Evolutionary conservation across 805 yeast species (phyloP).

Genomic region (Ogataea methanolica): DNA sequence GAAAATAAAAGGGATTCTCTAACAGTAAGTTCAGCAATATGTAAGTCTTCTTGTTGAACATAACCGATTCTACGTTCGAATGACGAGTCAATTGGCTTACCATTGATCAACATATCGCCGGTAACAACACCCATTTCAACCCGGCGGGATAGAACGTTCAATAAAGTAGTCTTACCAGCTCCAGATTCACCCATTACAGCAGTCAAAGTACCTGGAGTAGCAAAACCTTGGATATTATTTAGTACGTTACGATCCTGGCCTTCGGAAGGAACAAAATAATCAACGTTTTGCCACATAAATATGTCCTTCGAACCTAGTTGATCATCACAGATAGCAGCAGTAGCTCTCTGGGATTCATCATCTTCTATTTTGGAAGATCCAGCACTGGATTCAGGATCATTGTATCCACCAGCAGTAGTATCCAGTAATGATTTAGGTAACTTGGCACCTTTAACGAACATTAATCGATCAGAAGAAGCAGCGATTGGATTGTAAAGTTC

Average conservation of each 20-base stretch:
- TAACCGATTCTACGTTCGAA: conserved; percentile 51
- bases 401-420: neutral
- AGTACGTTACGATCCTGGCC: conserved; percentile 35
- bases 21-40: conserved; percentile 44
- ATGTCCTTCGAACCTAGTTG: conserved; percentile 40
- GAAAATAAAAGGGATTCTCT: conserved; percentile 44
- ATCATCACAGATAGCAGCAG: conserved; percentile 7
- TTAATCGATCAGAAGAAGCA: conserved; percentile 29
- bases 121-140: conserved; percentile 46
- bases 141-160: conserved; percentile 48
- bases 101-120: conserved; percentile 52
- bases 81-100: conserved; percentile 40
- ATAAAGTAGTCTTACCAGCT: conserved; percentile 57
- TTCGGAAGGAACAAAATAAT: conserved; percentile 47
- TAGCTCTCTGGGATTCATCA: conserved; percentile 12
- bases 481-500: conserved; percentile 27
- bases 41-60: conserved; percentile 53
- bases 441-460: conserved; percentile 25
- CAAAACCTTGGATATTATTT: conserved; percentile 38
- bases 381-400: conserved; percentile 29
- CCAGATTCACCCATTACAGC: conserved; percentile 63
- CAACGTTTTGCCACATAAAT: conserved; percentile 58
- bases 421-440: conserved; percentile 11
- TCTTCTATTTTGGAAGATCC: conserved; percentile 10
- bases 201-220: conserved; percentile 49